Base-by-base conservation (phyloP, 805 yeast species). In the Hanseniaspora opuntiae region DNA sequence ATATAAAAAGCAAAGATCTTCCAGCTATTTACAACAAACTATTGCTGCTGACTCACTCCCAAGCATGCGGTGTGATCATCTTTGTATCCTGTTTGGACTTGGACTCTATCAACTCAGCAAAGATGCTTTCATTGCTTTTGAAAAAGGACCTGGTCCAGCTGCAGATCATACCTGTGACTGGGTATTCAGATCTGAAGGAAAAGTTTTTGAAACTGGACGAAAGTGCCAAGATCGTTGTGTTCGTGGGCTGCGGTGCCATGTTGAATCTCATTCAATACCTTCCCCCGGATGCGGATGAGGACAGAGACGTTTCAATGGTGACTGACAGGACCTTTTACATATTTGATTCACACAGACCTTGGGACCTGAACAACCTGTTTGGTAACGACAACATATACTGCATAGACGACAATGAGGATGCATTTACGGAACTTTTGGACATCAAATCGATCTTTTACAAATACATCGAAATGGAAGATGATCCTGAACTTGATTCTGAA, bases 171-270 rank as follows among this genome's bases (percentile, higher is more conserved):
- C 98, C 99, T 0, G 90, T 93, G 11, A 88, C 86, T 19, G 99
- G 99, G 0, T 90, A 87, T 63, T 68, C 81, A 11, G 96, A 88
- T 59, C 69, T 94, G 57, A 79, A 78, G 58, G 63, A 62, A 24
- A 86, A 82, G 62, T 89, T 77, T 61, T 54, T 59, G 4, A 74
- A 74, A 53, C 68, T 93, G 42, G 97, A 89, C 62, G 74, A 69
- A 6, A 90, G 86, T 51, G 79, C 93, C 8, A 70, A 80, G 4
- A 87, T 83, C 61, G 84, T 90, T 19, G 66, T 93, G 4, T 71
- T 89, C 40, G 69, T 93, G 0, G 98, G 98, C 0, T 93, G 96
- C 68, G 98, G 98, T 14, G 94, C 95, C 4, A 79, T 84, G 77
- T 77, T 89, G 11, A 97, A 93, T 65, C 62, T 93, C 32, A 42